A percentile compares a stretch with the other conserved stretches of the same genome.
Conservation (phyloP, 495 filamentous ascomycete species). For the Trichoderma orchidacearum region DNA sequence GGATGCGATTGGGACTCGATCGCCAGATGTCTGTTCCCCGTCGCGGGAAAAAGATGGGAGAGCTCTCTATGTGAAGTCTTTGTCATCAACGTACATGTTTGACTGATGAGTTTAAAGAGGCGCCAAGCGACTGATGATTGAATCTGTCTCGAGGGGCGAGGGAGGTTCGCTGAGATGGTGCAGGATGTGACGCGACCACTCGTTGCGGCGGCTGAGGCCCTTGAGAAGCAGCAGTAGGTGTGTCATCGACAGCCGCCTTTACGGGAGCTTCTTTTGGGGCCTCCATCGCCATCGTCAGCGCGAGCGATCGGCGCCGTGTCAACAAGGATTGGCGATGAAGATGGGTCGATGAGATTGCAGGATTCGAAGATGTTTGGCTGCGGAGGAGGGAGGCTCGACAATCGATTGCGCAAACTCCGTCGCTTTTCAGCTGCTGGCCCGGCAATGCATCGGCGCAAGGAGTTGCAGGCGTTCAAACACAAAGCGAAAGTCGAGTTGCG, state of each 20-base stretch:
- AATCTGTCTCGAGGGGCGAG: slow-evolving; percentile 18
- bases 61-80: slow-evolving; percentile 2
- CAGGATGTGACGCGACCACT: background rate
- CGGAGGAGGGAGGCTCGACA: background rate
- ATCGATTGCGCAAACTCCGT: background rate
- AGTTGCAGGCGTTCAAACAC: background rate
- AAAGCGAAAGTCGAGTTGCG: background rate
- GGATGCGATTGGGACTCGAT: background rate
- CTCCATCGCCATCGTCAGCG: slow-evolving; percentile 1
- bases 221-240: background rate
- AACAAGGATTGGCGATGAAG: background rate
- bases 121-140: slow-evolving; percentile 29
- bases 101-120: slow-evolving; percentile 24
- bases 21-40: too few species aligned
- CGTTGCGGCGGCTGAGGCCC: background rate
- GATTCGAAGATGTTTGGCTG: background rate
- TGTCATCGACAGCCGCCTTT: background rate
- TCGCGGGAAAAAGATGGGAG: too few species aligned
- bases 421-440: background rate
- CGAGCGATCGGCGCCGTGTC: background rate
- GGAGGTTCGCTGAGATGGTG: background rate
- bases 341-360: background rate
- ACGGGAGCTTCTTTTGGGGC: background rate
- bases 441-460: background rate
- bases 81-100: slow-evolving; percentile 34